These are phyloP conservation scores for Amniculicola lignicola DNA, from an alignment of 495 filamentous ascomycete species.

Conservation along the genomic window DNA sequence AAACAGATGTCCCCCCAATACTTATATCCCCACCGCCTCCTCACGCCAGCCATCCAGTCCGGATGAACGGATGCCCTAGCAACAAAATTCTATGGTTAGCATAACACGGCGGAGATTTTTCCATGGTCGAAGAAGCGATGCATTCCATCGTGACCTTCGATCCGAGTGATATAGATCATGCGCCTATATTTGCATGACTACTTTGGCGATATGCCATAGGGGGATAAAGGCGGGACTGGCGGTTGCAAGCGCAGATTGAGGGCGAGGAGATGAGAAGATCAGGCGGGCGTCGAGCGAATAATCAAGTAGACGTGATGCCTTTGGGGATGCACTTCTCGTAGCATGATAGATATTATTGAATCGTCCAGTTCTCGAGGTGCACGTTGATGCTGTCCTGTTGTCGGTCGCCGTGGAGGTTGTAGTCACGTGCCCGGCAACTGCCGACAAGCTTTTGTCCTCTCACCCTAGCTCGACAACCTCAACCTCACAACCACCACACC, in stretches of 20 bases:
- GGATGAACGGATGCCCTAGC: conserved; percentile 13
- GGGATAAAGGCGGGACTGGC: conserved; percentile 8
- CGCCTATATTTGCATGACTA: conserved; percentile 27
- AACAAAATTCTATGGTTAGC: conserved; percentile 15
- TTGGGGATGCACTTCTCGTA: no score
- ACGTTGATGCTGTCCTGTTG: no score
- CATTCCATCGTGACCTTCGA: neutral
- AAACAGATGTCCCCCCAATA: no score
- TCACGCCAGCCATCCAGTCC: no score
- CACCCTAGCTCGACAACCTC: no score
- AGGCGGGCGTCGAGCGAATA: neutral
- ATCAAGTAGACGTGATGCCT: no score
- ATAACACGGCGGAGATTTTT: no score
- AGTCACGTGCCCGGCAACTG: no score
- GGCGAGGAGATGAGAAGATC: conserved; percentile 3
- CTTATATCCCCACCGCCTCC: no score
- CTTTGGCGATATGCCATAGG: conserved; percentile 7
- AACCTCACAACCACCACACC: conserved; percentile 12
- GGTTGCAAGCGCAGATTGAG: neutral
- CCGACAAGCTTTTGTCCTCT: conserved; percentile 8
- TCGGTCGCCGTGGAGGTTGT: no score
- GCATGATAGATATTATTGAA: no score
- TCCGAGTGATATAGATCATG: conserved; percentile 17
- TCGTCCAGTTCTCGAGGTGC: no score
- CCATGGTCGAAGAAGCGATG: conserved; percentile 4